phyloP scores from a whole-genome alignment of 768 basidiomycete species.

The Leccinum disarticulatum region DNA sequence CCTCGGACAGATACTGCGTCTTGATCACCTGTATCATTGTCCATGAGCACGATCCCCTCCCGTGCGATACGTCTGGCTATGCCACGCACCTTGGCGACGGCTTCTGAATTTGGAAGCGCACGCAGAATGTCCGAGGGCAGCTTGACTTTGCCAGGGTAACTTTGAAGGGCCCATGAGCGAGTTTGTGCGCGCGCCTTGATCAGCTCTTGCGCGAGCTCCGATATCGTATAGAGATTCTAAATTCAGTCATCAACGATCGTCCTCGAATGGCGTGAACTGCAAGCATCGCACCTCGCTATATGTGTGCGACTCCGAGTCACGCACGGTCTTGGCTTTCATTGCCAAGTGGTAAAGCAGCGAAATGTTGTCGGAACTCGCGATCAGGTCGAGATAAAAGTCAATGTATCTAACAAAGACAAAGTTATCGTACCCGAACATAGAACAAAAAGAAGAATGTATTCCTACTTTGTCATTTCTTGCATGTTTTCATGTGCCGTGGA shows the following conservation, averaged over 20 bases:
- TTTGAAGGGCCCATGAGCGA: constrained; percentile 73
- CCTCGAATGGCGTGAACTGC: neutral
- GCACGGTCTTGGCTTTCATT: constrained; percentile 80
- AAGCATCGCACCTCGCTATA: constrained; percentile 60
- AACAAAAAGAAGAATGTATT: neutral
- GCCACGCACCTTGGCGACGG: constrained; percentile 55
- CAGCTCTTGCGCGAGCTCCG: constrained; percentile 87
- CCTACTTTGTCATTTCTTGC: constrained; percentile 79
- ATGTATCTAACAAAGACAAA: constrained; percentile 61
- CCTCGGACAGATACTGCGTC: constrained; percentile 65
- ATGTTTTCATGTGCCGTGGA: constrained; percentile 63
- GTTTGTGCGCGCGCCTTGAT: constrained; percentile 64
- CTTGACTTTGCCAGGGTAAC: constrained; percentile 77
- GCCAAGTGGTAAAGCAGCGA: constrained; percentile 83
- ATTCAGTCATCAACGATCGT: neutral
- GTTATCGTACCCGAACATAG: neutral
- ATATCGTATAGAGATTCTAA: constrained; percentile 84
- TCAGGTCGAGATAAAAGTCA: constrained; percentile 78
- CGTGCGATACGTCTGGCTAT: neutral
- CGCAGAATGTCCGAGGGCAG: constrained; percentile 83
- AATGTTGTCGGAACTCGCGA: constrained; percentile 80
- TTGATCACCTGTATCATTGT: constrained; percentile 54
- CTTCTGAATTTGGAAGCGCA: constrained; percentile 63
- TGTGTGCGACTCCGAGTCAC: constrained; percentile 67
- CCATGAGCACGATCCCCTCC: neutral